Percentiles rank a stretch among this genome's conserved stretches.
Evolutionary conservation across 768 basidiomycete genomes (phyloP).

Genomic region (Asterophora lycoperdoides): DNA sequence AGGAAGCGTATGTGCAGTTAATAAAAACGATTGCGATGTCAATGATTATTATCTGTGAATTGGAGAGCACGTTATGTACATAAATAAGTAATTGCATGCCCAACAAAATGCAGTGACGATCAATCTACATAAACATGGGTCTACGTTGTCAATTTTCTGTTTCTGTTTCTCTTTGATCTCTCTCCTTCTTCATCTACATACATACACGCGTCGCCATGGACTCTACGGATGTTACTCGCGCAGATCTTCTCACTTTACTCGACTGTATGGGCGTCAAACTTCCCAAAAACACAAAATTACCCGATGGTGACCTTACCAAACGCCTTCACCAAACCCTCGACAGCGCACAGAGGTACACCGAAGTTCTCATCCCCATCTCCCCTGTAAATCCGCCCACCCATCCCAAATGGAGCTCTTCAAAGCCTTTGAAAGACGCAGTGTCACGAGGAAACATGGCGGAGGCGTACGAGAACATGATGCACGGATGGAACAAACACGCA

Average conservation of each 20-base stretch:
- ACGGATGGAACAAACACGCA: constrained; percentile 6
- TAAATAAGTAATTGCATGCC: too few relatives aligned
- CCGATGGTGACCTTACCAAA: constrained; percentile 20
- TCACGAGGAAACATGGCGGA: constrained; percentile 19
- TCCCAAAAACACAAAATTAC: constrained; percentile 25
- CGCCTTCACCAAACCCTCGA: constrained; percentile 21
- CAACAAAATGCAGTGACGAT: too few relatives aligned
- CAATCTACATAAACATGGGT: too few relatives aligned
- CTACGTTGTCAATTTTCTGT: too few relatives aligned
- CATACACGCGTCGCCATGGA: constrained; percentile 1
- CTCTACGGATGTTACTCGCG: constrained; percentile 8
- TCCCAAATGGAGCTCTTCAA: constrained; percentile 14
- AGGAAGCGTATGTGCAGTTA: too few relatives aligned
- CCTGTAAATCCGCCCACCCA: constrained; percentile 10
- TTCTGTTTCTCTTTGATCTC: too few relatives aligned
- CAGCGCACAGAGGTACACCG: constrained; percentile 21
- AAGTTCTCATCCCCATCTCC: constrained; percentile 14
- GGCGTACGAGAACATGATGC: constrained; percentile 8
- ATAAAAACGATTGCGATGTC: too few relatives aligned
- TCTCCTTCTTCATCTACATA: too few relatives aligned
- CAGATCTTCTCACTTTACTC: constrained; percentile 15
- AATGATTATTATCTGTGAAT: too few relatives aligned
- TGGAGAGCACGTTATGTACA: too few relatives aligned
- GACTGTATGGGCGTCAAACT: constrained; percentile 25
- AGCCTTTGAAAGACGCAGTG: constrained; percentile 16